Base-by-base conservation (phyloP, 164 flowering plant species). In the Tinospora cordifolia region DNA sequence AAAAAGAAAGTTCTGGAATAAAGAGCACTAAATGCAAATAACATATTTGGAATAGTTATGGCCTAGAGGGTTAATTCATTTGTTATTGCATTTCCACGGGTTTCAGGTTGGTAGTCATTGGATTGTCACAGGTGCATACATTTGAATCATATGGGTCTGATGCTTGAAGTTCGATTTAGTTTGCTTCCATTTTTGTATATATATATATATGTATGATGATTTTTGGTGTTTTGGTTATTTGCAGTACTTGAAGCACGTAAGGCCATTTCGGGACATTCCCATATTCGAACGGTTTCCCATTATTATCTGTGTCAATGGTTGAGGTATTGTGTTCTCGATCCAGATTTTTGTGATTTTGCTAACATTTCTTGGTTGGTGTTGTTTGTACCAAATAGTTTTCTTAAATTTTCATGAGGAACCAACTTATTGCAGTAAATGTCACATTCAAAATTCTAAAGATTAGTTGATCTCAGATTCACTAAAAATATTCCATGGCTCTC, bases 231-330 rank as follows among this genome's bases (percentile, higher is more conserved):
- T 65, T 47, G 66, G 34, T 59, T 66, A 58, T 7, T 24, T 86
- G 86, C 90, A 95, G 98, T 95, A 89, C 78, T 76, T 92, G 73
- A 92, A 95, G 90, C 92, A 95, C 73, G 74, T 87, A 65, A 89
- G 82, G 71, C 87, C 82, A 70, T 44, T 86, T 44, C 84, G 76
- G 74, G 90, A 85, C 63, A 63, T 90, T 65, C 99, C 99, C 38
- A 87, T 95, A 62, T 92, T 95, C 67, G 99, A 95, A 71, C 80
- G 98, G 26, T 95, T 95, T 78, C 91, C 94, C 1, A 84, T 95
- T 13, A 75, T 95, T 76, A 83, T 95, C 6, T 87, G 90, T 74
- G 79, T 87, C 51, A 11, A 75, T 82, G 78, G 71, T 82, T 67
- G 88, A 85, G 88, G 88, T 83, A 63, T 21, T 30, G 21, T 51